Conservation (phyloP, 176 grass and related monocot species). For the Guadua angustifolia region DNA sequence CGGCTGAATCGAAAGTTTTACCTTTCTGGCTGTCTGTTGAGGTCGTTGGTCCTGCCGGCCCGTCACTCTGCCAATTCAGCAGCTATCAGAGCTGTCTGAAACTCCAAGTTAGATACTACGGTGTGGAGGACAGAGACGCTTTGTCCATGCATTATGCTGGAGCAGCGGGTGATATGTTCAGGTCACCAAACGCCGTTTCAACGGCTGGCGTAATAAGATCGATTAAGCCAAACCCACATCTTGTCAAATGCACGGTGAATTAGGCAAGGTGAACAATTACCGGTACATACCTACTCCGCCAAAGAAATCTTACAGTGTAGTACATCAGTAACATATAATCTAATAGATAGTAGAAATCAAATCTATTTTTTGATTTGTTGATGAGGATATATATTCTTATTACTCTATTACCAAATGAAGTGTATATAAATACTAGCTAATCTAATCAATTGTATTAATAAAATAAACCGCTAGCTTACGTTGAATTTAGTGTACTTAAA, state of each 20-base stretch:
- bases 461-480: no score
- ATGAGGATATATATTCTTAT: no score
- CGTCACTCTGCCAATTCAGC: not conserved
- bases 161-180: conserved; percentile 2
- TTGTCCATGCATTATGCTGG: not conserved
- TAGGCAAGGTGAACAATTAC: not conserved
- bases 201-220: not conserved
- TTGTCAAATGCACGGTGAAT: not conserved
- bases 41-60: conserved; percentile 31
- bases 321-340: no score
- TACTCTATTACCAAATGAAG: no score
- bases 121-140: conserved; percentile 8
- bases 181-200: conserved; percentile 28
- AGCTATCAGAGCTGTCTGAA: not conserved
- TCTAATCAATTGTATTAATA: no score
- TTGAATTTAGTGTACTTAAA: no score
- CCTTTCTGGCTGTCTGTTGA: not conserved
- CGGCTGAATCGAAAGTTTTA: not conserved
- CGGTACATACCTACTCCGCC: no score
- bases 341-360: no score
- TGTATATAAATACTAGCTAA: no score
- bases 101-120: not conserved
- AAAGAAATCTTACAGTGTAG: no score
- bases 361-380: no score
- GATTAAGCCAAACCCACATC: not conserved